Evolutionary conservation across 179 eudicot genomes (phyloP).

Genomic region (Spinacia oleracea): DNA sequence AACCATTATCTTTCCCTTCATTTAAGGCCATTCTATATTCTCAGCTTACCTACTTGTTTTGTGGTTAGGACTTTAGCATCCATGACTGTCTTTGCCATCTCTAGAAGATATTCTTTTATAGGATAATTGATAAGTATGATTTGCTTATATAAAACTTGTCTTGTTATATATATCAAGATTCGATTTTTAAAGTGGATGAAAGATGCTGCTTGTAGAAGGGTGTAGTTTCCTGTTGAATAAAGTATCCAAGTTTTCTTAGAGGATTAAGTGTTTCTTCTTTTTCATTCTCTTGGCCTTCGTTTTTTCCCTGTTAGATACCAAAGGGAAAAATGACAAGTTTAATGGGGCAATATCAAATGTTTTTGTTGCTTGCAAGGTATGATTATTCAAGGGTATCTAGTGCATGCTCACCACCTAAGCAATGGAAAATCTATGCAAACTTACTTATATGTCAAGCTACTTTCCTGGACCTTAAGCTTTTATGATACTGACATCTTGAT

Average conservation of each 20-base stretch:
- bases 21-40: not conserved
- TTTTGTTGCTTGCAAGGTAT: not conserved
- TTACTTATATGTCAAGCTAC: not conserved
- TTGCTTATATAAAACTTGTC: not conserved
- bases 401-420: not conserved
- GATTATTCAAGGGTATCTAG: not conserved
- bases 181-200: not conserved
- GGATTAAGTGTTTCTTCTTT: not conserved
- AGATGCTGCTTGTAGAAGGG: slow-evolving; percentile 3
- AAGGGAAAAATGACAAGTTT: not conserved
- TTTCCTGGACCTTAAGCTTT: not conserved
- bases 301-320: not conserved
- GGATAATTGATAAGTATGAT: not conserved
- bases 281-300: not conserved
- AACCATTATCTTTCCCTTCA: not conserved
- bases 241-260: not conserved
- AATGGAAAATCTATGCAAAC: not conserved
- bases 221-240: not conserved
- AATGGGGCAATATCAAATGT: not conserved
- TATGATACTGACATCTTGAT: not conserved
- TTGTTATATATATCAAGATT: not conserved
- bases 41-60: not conserved
- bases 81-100: not conserved
- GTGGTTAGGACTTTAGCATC: not conserved
- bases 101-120: not conserved